Conservation (phyloP, 495 filamentous ascomycete genomes). For the Hyaloscypha hepaticicola region DNA sequence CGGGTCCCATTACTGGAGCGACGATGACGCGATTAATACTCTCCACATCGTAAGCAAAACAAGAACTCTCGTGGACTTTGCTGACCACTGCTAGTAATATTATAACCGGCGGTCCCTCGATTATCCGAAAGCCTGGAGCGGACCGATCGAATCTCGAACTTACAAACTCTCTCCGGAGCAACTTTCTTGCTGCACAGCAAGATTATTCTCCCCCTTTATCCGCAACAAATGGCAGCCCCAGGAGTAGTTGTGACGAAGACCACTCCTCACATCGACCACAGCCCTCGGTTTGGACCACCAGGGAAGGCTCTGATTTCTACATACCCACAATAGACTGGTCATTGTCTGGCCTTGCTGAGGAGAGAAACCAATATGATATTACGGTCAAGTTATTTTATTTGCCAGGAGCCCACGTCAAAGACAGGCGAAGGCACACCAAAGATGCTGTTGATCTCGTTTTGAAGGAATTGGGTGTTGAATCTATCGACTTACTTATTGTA, state of each 20-base stretch:
- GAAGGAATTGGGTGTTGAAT: conserved; percentile 69
- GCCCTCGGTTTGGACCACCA: conserved; percentile 63
- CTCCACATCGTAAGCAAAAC: conserved; percentile 69
- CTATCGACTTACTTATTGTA: conserved; percentile 85
- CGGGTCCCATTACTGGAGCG: background rate
- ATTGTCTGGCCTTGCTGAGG: conserved; percentile 69
- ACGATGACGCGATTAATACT: conserved; percentile 80
- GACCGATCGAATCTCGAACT: conserved; percentile 87
- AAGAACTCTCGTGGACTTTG: background rate
- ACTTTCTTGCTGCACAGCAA: conserved; percentile 71
- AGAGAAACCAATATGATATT: conserved; percentile 81
- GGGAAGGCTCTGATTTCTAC: conserved; percentile 59
- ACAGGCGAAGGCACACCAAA: conserved; percentile 62
- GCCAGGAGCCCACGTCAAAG: conserved; percentile 59
- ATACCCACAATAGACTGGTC: conserved; percentile 76
- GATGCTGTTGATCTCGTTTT: conserved; percentile 79
- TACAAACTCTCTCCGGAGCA: conserved; percentile 77
- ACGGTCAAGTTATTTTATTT: conserved; percentile 93
- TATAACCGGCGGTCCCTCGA: conserved; percentile 73
- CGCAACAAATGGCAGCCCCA: conserved; percentile 22
- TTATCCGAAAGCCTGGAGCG: conserved; percentile 70
- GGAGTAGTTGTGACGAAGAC: conserved; percentile 29
- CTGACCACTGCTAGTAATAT: conserved; percentile 65
- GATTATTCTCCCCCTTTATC: conserved; percentile 43
- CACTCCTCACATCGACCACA: conserved; percentile 28